phyloP scores from a whole-genome alignment of 1,284 basidiomycete genomes.

The Amylostereum areolatum region DNA sequence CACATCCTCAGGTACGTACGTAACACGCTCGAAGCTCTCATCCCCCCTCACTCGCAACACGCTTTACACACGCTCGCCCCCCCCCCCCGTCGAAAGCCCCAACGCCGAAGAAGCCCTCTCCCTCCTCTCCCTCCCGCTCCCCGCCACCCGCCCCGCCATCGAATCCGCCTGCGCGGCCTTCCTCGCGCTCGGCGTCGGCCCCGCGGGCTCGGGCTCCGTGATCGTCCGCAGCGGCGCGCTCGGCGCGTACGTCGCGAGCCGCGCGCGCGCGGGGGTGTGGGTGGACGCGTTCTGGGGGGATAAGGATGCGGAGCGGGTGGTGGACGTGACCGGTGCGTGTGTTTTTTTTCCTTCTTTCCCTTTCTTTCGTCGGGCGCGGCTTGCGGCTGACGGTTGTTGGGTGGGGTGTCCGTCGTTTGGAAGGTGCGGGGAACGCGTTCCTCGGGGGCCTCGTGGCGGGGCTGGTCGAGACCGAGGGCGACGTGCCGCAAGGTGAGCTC shows the following conservation, averaged over 20 bases:
- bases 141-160: conserved; percentile 43
- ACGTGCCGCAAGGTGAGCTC: conserved; percentile 59
- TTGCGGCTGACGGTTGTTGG: conserved; percentile 3
- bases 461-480: conserved; percentile 46
- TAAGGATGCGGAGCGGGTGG: conserved; percentile 44
- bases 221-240: conserved; percentile 74
- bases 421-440: conserved; percentile 86
- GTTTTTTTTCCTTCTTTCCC: neutral
- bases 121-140: conserved; percentile 49
- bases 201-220: conserved; percentile 45
- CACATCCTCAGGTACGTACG: conserved; percentile 56
- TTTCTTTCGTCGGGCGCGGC: neutral
- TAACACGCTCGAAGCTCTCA: neutral
- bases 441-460: conserved; percentile 81
- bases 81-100: conserved; percentile 42
- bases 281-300: conserved; percentile 69
- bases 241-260: conserved; percentile 64
- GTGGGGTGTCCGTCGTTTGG: neutral
- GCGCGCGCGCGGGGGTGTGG: conserved; percentile 50
- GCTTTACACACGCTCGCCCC: neutral
- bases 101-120: conserved; percentile 72
- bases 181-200: conserved; percentile 51
- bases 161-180: conserved; percentile 59
- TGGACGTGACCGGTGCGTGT: conserved; percentile 81
- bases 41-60: too few species aligned